Evolutionary conservation across 352 stramenopile species (phyloP).

Genomic region (Phytophthora constricta): DNA sequence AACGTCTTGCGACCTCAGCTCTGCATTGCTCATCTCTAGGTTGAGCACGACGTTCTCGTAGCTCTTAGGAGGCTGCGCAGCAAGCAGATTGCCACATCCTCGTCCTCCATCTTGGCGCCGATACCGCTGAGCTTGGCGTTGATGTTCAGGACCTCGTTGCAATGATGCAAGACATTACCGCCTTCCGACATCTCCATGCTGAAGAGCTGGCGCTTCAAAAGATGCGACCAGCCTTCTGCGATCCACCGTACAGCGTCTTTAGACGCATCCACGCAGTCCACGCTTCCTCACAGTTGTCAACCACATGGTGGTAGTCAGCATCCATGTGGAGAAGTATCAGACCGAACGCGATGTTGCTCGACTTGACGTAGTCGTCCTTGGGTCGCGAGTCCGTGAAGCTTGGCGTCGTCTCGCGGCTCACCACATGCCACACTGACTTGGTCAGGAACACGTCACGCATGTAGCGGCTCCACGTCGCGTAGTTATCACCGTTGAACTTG

Average conservation of each 20-base stretch:
- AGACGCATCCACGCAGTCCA: slow-evolving; percentile 13
- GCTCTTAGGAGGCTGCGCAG: slow-evolving; percentile 10
- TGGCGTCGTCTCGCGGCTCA: slow-evolving; percentile 19
- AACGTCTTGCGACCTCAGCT: too few species aligned
- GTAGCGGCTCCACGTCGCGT: too few species aligned
- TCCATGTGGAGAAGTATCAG: slow-evolving; percentile 27
- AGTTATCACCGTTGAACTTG: too few species aligned
- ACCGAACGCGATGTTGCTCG: slow-evolving; percentile 20
- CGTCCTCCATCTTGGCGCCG: slow-evolving; percentile 1
- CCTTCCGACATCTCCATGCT: too few species aligned
- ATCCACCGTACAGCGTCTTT: slow-evolving; percentile 12
- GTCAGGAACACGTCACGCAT: too few species aligned
- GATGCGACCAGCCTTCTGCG: slow-evolving; percentile 30
- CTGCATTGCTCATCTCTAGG: too few species aligned
- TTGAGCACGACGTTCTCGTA: too few species aligned
- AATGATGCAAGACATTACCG: too few species aligned
- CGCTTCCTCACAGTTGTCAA: too few species aligned
- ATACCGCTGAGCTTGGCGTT: too few species aligned
- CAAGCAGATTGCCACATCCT: slow-evolving; percentile 3
- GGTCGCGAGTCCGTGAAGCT: slow-evolving; percentile 11
- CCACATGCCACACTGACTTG: slow-evolving; percentile 31
- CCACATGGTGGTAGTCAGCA: slow-evolving; percentile 19
- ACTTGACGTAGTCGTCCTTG: slow-evolving; percentile 18
- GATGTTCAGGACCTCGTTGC: too few species aligned
- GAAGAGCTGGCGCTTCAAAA: slow-evolving; percentile 29